phyloP scores from a whole-genome alignment of 2,329 filamentous ascomycete species.

The Albifimbria verrucaria region DNA sequence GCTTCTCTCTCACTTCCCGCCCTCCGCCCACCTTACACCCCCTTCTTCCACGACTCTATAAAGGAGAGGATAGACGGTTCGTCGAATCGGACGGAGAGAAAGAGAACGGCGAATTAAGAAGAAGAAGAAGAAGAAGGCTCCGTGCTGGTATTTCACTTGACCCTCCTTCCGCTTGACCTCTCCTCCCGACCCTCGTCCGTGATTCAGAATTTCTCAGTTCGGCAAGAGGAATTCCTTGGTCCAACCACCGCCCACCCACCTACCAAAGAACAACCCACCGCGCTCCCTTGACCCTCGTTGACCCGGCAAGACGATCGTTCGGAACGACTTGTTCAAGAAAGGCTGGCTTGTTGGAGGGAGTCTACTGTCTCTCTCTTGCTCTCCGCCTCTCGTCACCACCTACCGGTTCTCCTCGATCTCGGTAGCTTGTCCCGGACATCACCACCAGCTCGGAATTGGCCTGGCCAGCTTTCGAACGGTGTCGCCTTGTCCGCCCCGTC shows the following conservation, averaged over 20 bases:
- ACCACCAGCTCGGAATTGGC: no score
- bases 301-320: conserved; percentile 19
- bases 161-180: conserved; percentile 11
- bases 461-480: no score
- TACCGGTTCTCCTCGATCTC: no score
- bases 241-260: conserved; percentile 15
- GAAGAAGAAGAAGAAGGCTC: conserved; percentile 21
- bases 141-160: conserved; percentile 38
- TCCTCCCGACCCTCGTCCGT: conserved; percentile 10
- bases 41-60: conserved; percentile 15
- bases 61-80: conserved; percentile 11
- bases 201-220: conserved; percentile 38
- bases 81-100: conserved; percentile 1
- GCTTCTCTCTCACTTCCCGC: conserved; percentile 16
- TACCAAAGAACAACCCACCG: conserved; percentile 17
- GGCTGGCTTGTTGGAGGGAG: conserved; percentile 9
- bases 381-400: no score
- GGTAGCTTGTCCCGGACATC: no score
- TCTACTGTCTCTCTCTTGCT: neutral
- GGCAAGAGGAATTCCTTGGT: conserved; percentile 40
- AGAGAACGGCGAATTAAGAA: conserved; percentile 5
- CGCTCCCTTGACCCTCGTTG: conserved; percentile 22
- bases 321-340: conserved; percentile 33
- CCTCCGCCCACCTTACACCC: conserved; percentile 13
- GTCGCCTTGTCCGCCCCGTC: neutral